Conservation (phyloP, 768 basidiomycete species). For the Cystofilobasidium ferigula region DNA sequence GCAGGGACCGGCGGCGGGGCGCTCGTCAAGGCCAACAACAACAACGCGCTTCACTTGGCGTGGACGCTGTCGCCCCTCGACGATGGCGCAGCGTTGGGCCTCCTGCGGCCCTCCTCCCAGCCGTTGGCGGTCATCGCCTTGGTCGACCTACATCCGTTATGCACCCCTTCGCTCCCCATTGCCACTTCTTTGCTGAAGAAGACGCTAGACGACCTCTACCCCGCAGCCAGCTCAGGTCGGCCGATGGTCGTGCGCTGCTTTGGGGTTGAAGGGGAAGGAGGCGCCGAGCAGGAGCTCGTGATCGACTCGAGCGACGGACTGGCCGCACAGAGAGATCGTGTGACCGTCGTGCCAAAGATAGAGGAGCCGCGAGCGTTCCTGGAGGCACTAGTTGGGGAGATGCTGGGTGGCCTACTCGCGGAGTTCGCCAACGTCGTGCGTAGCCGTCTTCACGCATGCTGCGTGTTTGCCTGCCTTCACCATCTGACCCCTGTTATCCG, state of each 20-base stretch:
- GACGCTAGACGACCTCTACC: conserved; percentile 58
- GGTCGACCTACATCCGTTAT: conserved; percentile 44
- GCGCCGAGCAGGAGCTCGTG: not conserved
- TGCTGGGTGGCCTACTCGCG: not conserved
- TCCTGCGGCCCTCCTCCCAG: conserved; percentile 57
- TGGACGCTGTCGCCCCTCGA: conserved; percentile 59
- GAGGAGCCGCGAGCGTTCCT: not conserved
- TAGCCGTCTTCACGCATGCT: not conserved
- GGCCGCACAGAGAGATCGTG: not conserved
- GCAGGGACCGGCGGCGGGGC: not conserved
- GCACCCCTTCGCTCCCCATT: conserved; percentile 21
- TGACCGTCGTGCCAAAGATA: not conserved
- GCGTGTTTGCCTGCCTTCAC: no score
- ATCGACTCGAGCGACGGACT: not conserved
- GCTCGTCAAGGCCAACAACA: conserved; percentile 18
- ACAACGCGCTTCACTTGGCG: conserved; percentile 52
- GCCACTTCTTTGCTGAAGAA: conserved; percentile 47
- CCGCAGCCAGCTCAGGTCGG: conserved; percentile 34
- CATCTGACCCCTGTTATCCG: no score
- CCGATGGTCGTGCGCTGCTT: conserved; percentile 28
- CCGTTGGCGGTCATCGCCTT: conserved; percentile 82
- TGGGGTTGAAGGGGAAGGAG: conserved; percentile 19
- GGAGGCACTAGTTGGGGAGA: not conserved
- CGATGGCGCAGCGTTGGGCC: conserved; percentile 42
- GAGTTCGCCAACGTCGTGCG: not conserved